These are phyloP conservation scores for Boletales sp. DNA, from an alignment of 768 basidiomycete genomes.

Conservation along the genomic window DNA sequence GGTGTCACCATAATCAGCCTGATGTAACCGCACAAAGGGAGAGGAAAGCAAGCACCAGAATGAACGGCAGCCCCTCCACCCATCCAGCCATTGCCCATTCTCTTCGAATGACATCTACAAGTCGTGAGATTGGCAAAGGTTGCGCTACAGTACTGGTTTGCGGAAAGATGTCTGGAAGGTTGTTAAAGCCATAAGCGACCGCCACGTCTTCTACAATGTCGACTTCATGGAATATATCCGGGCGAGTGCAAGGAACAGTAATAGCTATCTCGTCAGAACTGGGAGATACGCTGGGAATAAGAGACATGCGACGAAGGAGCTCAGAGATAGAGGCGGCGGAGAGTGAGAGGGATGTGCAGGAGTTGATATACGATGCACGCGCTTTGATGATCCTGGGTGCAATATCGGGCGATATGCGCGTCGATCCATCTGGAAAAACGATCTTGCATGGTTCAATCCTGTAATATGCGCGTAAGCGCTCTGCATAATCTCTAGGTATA, in stretches of 20 bases:
- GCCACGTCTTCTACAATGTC: conserved; percentile 99
- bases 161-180: conserved; percentile 89
- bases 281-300: conserved; percentile 48
- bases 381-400: conserved; percentile 67
- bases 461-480: conserved; percentile 1
- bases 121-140: conserved; percentile 82
- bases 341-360: conserved; percentile 85
- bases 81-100: conserved; percentile 97
- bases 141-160: conserved; percentile 93
- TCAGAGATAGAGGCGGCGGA: conserved; percentile 59
- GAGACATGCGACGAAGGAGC: conserved; percentile 83
- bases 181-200: conserved; percentile 98
- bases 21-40: neutral
- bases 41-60: conserved; percentile 54
- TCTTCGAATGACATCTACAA: conserved; percentile 81
- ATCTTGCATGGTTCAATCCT: conserved; percentile 95
- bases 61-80: conserved; percentile 93
- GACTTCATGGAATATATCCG: conserved; percentile 97
- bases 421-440: conserved; percentile 71
- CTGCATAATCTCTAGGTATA: neutral
- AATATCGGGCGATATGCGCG: conserved; percentile 77
- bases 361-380: conserved; percentile 90
- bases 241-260: conserved; percentile 87
- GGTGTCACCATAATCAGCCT: conserved; percentile 3
- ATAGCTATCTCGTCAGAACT: conserved; percentile 67